A percentile compares a stretch with the other conserved stretches of the same genome.
These are phyloP conservation scores for Psilocybe tampanensis DNA, from an alignment of 768 basidiomycete species.

Conservation along the genomic window DNA sequence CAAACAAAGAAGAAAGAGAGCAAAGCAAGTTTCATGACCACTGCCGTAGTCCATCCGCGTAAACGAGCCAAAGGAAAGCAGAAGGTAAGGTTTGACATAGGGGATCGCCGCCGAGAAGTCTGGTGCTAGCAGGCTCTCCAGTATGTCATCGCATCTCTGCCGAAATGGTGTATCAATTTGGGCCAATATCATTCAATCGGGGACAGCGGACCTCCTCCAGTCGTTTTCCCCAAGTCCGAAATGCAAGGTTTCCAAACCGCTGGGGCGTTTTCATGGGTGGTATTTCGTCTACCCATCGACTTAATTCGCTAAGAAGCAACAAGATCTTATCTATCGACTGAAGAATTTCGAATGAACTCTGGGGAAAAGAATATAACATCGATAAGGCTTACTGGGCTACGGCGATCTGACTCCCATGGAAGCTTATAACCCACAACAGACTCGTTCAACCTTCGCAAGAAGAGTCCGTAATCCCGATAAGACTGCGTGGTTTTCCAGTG, in stretches of 20 bases:
- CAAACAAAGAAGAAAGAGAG: constrained; percentile 73
- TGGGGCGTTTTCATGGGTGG: constrained; percentile 77
- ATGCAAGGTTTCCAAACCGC: constrained; percentile 91
- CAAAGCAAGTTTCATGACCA: constrained; percentile 92
- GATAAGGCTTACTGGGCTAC: constrained; percentile 35
- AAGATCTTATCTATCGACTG: constrained; percentile 47
- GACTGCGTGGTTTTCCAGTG: constrained; percentile 73
- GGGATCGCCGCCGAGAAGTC: constrained; percentile 49
- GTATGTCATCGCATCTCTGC: constrained; percentile 58
- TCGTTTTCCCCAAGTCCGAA: constrained; percentile 79
- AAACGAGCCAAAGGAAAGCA: constrained; percentile 88
- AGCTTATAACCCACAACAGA: constrained; percentile 70
- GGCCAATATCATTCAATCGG: constrained; percentile 3
- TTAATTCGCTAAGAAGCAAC: constrained; percentile 63
- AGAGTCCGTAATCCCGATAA: constrained; percentile 74
- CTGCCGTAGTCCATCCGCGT: constrained; percentile 95
- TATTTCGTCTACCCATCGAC: constrained; percentile 78
- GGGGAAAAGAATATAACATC: not conserved
- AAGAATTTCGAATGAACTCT: constrained; percentile 2
- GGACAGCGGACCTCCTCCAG: constrained; percentile 66
- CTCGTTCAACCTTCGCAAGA: constrained; percentile 76
- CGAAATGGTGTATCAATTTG: constrained; percentile 12
- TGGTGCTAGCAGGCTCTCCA: constrained; percentile 49
- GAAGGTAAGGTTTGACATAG: constrained; percentile 76
- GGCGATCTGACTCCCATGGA: constrained; percentile 37